phyloP scores from a whole-genome alignment of 352 stramenopile genomes.

The Phytophthora foliorum region DNA sequence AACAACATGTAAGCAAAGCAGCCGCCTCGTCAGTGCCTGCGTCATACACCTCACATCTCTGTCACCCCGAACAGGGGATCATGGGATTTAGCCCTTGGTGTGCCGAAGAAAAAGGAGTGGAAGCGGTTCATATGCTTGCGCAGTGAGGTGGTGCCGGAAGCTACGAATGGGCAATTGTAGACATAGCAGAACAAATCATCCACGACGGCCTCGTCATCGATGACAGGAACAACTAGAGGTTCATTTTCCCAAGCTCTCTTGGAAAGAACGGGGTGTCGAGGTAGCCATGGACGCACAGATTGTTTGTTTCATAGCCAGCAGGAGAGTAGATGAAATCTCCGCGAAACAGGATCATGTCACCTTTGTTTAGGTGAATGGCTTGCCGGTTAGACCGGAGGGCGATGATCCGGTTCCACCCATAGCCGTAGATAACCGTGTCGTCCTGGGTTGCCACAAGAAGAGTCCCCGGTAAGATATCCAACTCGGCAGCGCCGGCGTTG shows the following conservation, averaged over 20 bases:
- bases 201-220: neutral
- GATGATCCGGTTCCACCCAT: neutral
- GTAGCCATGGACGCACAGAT: neutral
- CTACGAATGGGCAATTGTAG: no score
- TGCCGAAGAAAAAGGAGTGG: no score
- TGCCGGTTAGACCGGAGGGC: neutral
- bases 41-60: no score
- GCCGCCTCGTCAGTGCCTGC: no score
- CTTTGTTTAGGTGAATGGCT: neutral
- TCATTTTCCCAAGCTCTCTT: neutral
- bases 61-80: no score
- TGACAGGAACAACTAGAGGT: neutral
- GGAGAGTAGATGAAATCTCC: neutral
- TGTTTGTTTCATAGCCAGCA: neutral
- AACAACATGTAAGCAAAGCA: no score
- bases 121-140: no score
- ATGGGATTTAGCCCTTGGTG: neutral
- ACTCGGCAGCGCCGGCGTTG: neutral
- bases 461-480: neutral
- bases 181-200: constrained; percentile 5
- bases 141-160: no score
- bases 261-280: neutral
- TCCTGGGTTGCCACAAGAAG: no score
- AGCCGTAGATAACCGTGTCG: no score
- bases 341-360: neutral